Percentiles rank a stretch among this genome's conserved stretches.
These are phyloP conservation scores for Cercospora sp. DNA, from an alignment of 2,329 filamentous ascomycete species.

Conservation along the genomic window DNA sequence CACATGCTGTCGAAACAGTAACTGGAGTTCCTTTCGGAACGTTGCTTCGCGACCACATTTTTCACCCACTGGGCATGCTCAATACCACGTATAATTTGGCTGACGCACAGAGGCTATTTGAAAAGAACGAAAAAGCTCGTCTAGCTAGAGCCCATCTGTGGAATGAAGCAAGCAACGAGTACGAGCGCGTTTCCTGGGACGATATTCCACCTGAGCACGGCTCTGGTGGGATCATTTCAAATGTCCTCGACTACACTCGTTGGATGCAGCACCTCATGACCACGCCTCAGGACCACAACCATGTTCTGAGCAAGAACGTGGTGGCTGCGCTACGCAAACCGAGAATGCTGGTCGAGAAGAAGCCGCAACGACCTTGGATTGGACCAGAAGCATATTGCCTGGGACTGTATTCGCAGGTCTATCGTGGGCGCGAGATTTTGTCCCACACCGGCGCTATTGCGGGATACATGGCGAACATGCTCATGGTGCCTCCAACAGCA, in stretches of 20 bases:
- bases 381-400: slow-evolving; percentile 44
- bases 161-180: slow-evolving; percentile 20
- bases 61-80: slow-evolving; percentile 45
- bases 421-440: slow-evolving; percentile 47
- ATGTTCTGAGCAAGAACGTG: slow-evolving; percentile 11
- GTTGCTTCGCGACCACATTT: slow-evolving; percentile 41
- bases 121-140: slow-evolving; percentile 9
- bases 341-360: slow-evolving; percentile 12
- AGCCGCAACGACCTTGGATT: slow-evolving; percentile 29
- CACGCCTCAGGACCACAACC: slow-evolving; percentile 25
- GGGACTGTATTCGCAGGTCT: slow-evolving; percentile 44
- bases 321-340: slow-evolving; percentile 20
- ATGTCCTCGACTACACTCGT: slow-evolving; percentile 52
- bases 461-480: slow-evolving; percentile 48
- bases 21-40: slow-evolving; percentile 39
- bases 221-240: slow-evolving; percentile 43
- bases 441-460: slow-evolving; percentile 49
- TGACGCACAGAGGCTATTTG: slow-evolving; percentile 32
- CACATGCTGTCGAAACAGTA: slow-evolving; percentile 50
- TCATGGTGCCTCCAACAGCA: slow-evolving; percentile 45
- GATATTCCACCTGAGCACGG: slow-evolving; percentile 25
- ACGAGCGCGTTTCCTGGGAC: slow-evolving; percentile 15
- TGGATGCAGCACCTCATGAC: slow-evolving; percentile 55
- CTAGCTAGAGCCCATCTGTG: slow-evolving; percentile 31
- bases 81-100: slow-evolving; percentile 41